Percentiles rank a stretch among this genome's conserved stretches.
Conservation (phyloP, 352 stramenopile genomes). For the Phytopythium mirpurense region DNA sequence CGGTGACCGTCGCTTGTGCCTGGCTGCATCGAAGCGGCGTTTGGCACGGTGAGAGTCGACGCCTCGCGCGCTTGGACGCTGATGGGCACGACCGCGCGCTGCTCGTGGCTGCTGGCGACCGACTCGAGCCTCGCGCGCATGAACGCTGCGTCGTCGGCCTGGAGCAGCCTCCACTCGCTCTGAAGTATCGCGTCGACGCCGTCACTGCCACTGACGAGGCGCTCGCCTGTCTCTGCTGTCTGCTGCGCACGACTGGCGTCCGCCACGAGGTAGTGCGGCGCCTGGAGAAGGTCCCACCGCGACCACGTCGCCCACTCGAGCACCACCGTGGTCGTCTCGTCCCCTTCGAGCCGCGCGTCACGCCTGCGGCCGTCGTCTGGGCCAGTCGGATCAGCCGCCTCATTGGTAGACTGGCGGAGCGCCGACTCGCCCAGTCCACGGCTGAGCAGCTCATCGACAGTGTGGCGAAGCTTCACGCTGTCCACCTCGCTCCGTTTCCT, state of each 20-base stretch:
- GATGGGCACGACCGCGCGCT: constrained; percentile 31
- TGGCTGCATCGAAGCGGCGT: background rate
- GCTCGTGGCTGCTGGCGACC: constrained; percentile 28
- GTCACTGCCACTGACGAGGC: background rate
- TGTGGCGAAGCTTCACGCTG: background rate
- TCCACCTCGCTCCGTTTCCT: background rate
- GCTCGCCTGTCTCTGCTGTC: background rate
- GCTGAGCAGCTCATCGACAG: background rate
- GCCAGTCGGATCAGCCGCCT: background rate
- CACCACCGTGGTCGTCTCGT: background rate
- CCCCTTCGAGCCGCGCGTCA: background rate
- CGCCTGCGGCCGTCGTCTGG: background rate
- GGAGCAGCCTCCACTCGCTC: constrained; percentile 37
- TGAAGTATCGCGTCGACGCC: constrained; percentile 28
- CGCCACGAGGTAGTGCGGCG: background rate
- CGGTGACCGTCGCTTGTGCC: background rate
- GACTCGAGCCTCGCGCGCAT: constrained; percentile 25
- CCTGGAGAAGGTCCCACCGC: constrained; percentile 24
- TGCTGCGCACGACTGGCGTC: background rate
- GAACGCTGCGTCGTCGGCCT: constrained; percentile 28
- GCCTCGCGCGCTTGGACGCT: background rate
- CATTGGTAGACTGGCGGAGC: background rate
- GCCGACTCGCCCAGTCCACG: background rate
- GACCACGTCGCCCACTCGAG: constrained; percentile 10
- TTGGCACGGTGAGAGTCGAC: background rate